A percentile compares a stretch with the other conserved stretches of the same genome.
phyloP scores from a whole-genome alignment of 2,329 filamentous ascomycete species.

The Pseudogymnoascus sp. region DNA sequence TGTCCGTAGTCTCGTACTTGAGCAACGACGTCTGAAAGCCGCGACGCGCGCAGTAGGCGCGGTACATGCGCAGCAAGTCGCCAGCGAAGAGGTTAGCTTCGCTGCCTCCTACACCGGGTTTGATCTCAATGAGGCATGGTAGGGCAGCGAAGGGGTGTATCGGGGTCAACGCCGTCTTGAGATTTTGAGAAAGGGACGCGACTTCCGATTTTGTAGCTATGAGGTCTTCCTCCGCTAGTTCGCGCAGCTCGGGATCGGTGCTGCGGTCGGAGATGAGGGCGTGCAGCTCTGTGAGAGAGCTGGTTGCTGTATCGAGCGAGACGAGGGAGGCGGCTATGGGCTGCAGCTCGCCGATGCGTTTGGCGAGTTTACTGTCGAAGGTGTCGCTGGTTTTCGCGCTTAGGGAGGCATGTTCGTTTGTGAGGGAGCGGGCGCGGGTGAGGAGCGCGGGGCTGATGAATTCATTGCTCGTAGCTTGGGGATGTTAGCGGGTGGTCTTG shows the following conservation, averaged over 20 bases:
- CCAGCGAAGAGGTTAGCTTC: constrained; percentile 88
- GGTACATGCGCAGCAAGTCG: constrained; percentile 85
- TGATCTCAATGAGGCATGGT: constrained; percentile 84
- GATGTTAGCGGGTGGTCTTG: constrained; percentile 7
- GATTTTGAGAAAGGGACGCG: constrained; percentile 50
- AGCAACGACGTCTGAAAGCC: constrained; percentile 60
- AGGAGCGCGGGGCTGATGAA: constrained; percentile 45
- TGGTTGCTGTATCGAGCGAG: constrained; percentile 47
- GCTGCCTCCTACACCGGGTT: constrained; percentile 82
- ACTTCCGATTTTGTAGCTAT: constrained; percentile 54
- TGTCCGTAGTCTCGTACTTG: constrained; percentile 72
- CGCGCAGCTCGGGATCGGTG: constrained; percentile 59
- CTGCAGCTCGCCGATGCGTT: constrained; percentile 52
- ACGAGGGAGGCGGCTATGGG: constrained; percentile 47
- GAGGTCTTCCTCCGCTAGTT: constrained; percentile 76
- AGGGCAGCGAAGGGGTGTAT: constrained; percentile 83
- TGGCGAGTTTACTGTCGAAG: constrained; percentile 50
- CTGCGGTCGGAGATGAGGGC: constrained; percentile 36
- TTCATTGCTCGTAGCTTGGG: constrained; percentile 19
- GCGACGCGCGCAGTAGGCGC: constrained; percentile 60
- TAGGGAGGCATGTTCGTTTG: constrained; percentile 49
- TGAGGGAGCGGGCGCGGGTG: constrained; percentile 48
- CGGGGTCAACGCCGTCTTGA: constrained; percentile 74
- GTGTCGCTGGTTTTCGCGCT: constrained; percentile 39
- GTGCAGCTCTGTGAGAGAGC: constrained; percentile 45